These are phyloP conservation scores for Allantophomopsis lycopodina DNA, from an alignment of 2,329 filamentous ascomycete species.

Conservation along the genomic window DNA sequence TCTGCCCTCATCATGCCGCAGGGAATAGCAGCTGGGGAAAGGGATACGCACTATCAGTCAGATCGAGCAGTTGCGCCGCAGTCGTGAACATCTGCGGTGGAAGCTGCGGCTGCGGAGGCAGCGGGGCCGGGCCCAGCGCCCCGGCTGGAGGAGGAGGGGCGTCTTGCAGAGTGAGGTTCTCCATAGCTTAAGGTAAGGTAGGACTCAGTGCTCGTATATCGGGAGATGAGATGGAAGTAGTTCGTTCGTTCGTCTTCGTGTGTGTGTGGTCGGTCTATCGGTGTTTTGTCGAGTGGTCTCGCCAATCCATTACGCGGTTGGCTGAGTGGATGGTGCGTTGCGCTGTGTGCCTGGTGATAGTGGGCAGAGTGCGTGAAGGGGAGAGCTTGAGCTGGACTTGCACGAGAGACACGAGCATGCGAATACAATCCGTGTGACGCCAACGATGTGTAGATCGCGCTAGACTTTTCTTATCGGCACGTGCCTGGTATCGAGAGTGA, in stretches of 20 bases:
- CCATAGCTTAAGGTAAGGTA: background rate
- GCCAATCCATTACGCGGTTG: constrained; percentile 2
- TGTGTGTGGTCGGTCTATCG: background rate
- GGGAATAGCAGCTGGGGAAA: background rate
- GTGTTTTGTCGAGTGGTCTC: background rate
- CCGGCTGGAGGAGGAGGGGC: constrained; percentile 1
- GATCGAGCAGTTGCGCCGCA: constrained; percentile 83
- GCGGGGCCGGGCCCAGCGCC: constrained; percentile 6
- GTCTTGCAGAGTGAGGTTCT: background rate
- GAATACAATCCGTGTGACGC: too few species aligned
- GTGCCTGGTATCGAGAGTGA: too few species aligned
- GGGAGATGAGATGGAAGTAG: too few species aligned
- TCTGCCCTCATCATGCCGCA: background rate
- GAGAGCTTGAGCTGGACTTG: too few species aligned
- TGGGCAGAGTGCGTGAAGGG: too few species aligned
- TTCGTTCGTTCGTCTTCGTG: too few species aligned
- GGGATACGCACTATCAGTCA: constrained; percentile 77
- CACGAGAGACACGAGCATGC: too few species aligned
- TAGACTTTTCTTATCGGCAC: too few species aligned
- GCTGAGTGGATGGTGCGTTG: constrained; percentile 1
- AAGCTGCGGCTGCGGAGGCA: constrained; percentile 38
- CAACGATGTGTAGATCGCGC: too few species aligned
- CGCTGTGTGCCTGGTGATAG: background rate
- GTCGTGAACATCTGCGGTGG: constrained; percentile 98
- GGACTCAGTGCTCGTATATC: background rate